phyloP scores from a whole-genome alignment of 257 asterid species.

The Linderniella brevidens region DNA sequence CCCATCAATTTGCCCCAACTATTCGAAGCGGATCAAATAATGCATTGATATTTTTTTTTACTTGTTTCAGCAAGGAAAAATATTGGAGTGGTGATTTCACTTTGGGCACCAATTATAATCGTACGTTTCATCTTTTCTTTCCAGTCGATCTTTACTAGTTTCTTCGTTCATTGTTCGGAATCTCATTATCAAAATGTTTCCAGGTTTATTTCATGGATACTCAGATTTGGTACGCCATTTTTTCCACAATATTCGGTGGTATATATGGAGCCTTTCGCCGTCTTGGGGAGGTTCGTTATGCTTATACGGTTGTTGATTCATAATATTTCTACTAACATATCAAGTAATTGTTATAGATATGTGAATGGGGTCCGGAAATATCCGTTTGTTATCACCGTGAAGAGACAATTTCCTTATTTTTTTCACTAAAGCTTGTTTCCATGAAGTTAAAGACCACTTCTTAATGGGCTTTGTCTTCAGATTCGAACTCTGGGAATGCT shows the following conservation, averaged over 20 bases:
- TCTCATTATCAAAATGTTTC: conserved; percentile 12
- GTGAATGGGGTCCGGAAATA: too few relatives aligned
- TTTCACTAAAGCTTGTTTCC: too few relatives aligned
- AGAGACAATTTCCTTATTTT: too few relatives aligned
- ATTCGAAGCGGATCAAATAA: not conserved
- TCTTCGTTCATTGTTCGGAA: not conserved
- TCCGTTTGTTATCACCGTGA: too few relatives aligned
- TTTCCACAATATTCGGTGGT: conserved; percentile 96
- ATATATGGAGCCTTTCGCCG: conserved; percentile 98
- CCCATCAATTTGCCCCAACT: conserved; percentile 5
- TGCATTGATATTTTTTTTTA: conserved; percentile 7
- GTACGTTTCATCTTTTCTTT: conserved; percentile 28
- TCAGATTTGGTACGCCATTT: conserved; percentile 97
- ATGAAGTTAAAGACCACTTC: too few relatives aligned
- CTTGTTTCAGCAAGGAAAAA: conserved; percentile 60
- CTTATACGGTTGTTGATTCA: too few relatives aligned
- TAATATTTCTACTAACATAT: too few relatives aligned
- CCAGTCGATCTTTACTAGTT: not conserved
- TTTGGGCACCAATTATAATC: conserved; percentile 84
- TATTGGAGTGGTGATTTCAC: conserved; percentile 85
- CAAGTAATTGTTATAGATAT: too few relatives aligned
- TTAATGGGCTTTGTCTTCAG: conserved; percentile 26
- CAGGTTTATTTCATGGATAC: conserved; percentile 98
- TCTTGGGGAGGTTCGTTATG: conserved; percentile 76
- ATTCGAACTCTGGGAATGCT: conserved; percentile 90